These are phyloP conservation scores for Aphelidium insulamus DNA, from an alignment of 371 early-diverging fungal genomes.

Conservation along the genomic window DNA sequence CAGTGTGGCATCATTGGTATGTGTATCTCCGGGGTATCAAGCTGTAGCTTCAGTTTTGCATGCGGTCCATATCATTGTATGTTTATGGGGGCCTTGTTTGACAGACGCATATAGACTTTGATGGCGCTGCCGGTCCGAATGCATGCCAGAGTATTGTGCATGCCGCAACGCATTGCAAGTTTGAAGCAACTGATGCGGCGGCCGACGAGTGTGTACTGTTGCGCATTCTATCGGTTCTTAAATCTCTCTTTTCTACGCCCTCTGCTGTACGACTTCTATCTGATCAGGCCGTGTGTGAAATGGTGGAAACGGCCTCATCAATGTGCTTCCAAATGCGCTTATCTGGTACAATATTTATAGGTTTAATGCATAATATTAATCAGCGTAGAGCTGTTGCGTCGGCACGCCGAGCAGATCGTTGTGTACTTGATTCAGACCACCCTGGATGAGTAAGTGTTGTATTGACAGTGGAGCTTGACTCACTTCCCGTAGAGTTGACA, in stretches of 20 bases:
- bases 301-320: conserved; percentile 85
- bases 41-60: background rate
- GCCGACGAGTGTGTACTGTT: conserved; percentile 81
- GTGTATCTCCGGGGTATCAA: conserved; percentile 3
- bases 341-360: conserved; percentile 37
- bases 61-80: background rate
- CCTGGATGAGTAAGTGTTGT: too few relatives aligned
- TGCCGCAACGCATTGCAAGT: conserved; percentile 81
- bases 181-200: conserved; percentile 75
- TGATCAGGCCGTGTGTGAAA: conserved; percentile 81
- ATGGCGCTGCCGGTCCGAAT: conserved; percentile 40
- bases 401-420: too few relatives aligned
- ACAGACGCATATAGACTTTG: conserved; percentile 40
- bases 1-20: conserved; percentile 58
- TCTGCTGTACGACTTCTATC: conserved; percentile 40
- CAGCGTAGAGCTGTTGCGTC: too few relatives aligned
- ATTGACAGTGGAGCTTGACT: too few relatives aligned
- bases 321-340: conserved; percentile 84
- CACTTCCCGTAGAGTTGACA: too few relatives aligned
- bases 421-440: too few relatives aligned
- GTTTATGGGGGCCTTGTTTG: background rate
- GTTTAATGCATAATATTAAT: too few relatives aligned
- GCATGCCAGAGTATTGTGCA: conserved; percentile 15
- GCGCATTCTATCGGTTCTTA: conserved; percentile 60
- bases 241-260: conserved; percentile 32